These are phyloP conservation scores for Skeletonema potamos DNA, from an alignment of 108 stramenopile genomes.

Conservation along the genomic window DNA sequence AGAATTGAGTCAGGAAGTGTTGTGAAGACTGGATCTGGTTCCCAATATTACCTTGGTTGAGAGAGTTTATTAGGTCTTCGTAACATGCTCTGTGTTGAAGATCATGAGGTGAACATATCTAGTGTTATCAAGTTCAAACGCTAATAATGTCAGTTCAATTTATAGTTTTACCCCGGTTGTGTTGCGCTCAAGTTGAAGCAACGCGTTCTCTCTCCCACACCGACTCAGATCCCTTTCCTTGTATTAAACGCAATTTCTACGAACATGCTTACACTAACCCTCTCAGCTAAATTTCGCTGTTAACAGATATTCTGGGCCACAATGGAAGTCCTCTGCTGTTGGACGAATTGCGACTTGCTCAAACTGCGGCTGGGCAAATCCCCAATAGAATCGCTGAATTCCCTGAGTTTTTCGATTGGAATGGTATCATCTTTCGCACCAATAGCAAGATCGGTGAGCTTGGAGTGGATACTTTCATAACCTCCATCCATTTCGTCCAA, in stretches of 20 bases:
- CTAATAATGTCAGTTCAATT: too few species aligned
- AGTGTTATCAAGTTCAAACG: too few species aligned
- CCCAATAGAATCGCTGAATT: slow-evolving; percentile 60
- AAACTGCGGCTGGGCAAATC: slow-evolving; percentile 19
- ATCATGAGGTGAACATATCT: neutral
- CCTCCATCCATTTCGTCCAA: slow-evolving; percentile 13
- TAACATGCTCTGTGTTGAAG: neutral
- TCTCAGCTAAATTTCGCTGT: too few species aligned
- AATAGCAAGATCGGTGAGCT: neutral
- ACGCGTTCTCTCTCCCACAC: too few species aligned
- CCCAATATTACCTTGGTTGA: slow-evolving; percentile 63
- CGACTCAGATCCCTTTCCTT: too few species aligned
- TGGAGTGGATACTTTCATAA: slow-evolving; percentile 15
- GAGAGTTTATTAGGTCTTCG: neutral
- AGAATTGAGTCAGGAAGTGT: slow-evolving; percentile 54
- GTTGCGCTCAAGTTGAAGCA: too few species aligned
- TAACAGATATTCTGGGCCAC: neutral
- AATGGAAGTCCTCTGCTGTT: neutral
- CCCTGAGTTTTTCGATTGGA: slow-evolving; percentile 39
- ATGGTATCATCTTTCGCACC: neutral
- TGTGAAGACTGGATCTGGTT: slow-evolving; percentile 76
- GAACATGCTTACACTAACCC: too few species aligned
- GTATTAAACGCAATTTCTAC: too few species aligned
- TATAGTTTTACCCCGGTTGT: too few species aligned
- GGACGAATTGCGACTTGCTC: neutral